Evolutionary conservation across 116 monocot genomes (phyloP).

Genomic region (Dioscorea cayenensis): DNA sequence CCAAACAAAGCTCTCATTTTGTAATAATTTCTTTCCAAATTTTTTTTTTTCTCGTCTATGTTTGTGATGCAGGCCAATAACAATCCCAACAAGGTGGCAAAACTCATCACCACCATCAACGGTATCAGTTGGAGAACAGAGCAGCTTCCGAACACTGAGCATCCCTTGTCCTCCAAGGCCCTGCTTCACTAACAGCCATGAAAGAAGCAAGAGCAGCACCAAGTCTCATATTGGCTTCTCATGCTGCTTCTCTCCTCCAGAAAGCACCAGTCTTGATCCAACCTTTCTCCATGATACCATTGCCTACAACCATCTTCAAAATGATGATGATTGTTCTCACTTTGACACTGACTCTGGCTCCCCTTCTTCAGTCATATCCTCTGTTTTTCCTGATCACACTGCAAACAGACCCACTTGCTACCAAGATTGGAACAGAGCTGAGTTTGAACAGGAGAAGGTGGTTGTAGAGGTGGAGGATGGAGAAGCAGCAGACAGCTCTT

Average conservation of each 20-base stretch:
- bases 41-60: too few species aligned
- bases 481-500: slow-evolving; percentile 13
- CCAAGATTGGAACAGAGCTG: neutral
- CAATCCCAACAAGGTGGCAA: slow-evolving; percentile 31
- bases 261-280: slow-evolving; percentile 15
- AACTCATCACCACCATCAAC: slow-evolving; percentile 24
- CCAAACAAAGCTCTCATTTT: too few species aligned
- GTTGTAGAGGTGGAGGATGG: slow-evolving; percentile 19
- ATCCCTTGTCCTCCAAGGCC: slow-evolving; percentile 5
- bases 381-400: slow-evolving; percentile 9
- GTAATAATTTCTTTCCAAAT: too few species aligned
- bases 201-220: neutral
- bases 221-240: slow-evolving; percentile 3
- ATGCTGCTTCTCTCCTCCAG: slow-evolving; percentile 28
- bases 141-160: neutral
- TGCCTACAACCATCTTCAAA: too few species aligned
- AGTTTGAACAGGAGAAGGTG: slow-evolving; percentile 21
- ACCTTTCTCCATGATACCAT: slow-evolving; percentile 11
- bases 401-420: neutral
- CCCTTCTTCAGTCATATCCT: slow-evolving; percentile 27
- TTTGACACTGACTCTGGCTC: slow-evolving; percentile 16
- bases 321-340: slow-evolving; percentile 4
- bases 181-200: slow-evolving; percentile 1
- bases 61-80: slow-evolving; percentile 30
- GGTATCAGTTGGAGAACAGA: slow-evolving; percentile 8